These are phyloP conservation scores for Plasmodium gonderi DNA, from an alignment of 169 alveolate species.

Conservation along the genomic window DNA sequence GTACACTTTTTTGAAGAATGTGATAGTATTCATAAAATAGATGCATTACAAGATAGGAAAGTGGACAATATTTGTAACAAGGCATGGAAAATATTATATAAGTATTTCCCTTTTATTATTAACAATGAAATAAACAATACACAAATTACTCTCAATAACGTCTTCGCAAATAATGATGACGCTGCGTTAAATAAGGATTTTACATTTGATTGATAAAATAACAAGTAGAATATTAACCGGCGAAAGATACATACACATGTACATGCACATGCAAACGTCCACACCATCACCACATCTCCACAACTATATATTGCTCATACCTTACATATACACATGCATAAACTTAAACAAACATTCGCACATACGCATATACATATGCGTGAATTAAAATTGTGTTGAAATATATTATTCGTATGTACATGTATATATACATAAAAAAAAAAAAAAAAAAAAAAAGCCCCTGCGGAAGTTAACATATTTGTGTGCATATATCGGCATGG, in stretches of 20 bases:
- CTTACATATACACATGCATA: background rate
- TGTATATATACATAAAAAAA: background rate
- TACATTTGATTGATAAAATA: constrained; percentile 35
- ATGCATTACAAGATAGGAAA: constrained; percentile 83
- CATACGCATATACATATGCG: background rate
- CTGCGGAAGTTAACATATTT: background rate
- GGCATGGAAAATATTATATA: constrained; percentile 82
- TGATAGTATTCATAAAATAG: constrained; percentile 83
- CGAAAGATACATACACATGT: background rate
- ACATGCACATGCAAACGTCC: too few relatives aligned
- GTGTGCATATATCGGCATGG: background rate
- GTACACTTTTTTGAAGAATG: constrained; percentile 87
- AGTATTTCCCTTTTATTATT: constrained; percentile 82
- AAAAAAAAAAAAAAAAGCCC: background rate
- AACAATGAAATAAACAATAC: constrained; percentile 76
- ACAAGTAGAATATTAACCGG: background rate
- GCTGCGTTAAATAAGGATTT: constrained; percentile 68
- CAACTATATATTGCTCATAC: background rate
- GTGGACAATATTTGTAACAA: constrained; percentile 80
- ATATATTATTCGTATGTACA: background rate
- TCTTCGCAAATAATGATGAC: constrained; percentile 61
- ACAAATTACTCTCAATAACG: constrained; percentile 42
- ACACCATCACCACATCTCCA: background rate
- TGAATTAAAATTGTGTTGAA: background rate
- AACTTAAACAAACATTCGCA: too few relatives aligned